Evolutionary conservation across 192 early-diverging fungal species (phyloP).

Genomic region (Coemansia sp.): DNA sequence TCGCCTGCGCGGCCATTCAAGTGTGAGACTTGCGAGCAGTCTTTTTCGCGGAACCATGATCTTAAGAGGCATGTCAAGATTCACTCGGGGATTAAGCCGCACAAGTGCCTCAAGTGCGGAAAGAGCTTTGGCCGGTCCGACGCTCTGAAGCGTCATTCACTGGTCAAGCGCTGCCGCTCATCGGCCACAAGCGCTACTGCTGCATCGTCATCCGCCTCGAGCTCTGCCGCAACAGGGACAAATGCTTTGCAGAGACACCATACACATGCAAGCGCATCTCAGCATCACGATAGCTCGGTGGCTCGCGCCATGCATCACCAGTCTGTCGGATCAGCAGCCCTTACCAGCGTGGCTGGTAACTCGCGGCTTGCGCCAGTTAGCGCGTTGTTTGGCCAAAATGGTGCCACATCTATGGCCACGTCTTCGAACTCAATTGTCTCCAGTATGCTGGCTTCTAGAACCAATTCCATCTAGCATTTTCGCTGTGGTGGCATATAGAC

Average conservation of each 20-base stretch:
- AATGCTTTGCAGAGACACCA: not conserved
- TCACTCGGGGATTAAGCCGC: constrained; percentile 76
- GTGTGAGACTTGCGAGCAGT: constrained; percentile 55
- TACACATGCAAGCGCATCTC: constrained; percentile 5
- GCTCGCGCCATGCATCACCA: constrained; percentile 8
- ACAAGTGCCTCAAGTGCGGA: constrained; percentile 69
- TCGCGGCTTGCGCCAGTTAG: constrained; percentile 38
- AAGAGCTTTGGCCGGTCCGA: constrained; percentile 74
- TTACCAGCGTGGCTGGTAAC: constrained; percentile 24
- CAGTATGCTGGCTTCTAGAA: constrained; percentile 42
- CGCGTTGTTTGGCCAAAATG: constrained; percentile 37
- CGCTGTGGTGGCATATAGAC: constrained; percentile 3
- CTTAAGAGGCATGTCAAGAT: constrained; percentile 74
- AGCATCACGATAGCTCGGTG: constrained; percentile 4
- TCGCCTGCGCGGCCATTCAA: constrained; percentile 57
- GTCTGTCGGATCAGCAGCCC: constrained; percentile 17
- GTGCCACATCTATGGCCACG: constrained; percentile 23
- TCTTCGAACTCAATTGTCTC: constrained; percentile 37
- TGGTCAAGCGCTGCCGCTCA: constrained; percentile 61
- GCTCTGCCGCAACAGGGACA: not conserved
- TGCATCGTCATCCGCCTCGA: constrained; percentile 5
- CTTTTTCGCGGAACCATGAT: constrained; percentile 74
- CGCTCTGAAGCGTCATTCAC: constrained; percentile 67
- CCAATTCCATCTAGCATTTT: constrained; percentile 37
- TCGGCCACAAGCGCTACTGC: constrained; percentile 12